A percentile compares a stretch with the other conserved stretches of the same genome.
Evolutionary conservation across 2,329 filamentous ascomycete species (phyloP).

Genomic region (Penicillium occitanis): DNA sequence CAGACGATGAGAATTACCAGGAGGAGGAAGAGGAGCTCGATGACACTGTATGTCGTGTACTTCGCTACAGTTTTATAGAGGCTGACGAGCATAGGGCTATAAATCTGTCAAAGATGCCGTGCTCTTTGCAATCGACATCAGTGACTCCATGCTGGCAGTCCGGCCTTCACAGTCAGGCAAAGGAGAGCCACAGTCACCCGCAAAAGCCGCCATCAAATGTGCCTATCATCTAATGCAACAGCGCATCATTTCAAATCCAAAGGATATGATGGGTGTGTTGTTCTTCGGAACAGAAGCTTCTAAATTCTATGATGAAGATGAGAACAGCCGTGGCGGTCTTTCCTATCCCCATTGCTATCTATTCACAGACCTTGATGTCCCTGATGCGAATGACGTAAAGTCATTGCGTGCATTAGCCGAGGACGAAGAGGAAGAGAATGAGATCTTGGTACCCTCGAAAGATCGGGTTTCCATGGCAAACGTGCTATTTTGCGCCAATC

Average conservation of each 20-base stretch:
- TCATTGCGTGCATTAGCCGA: conserved; percentile 72
- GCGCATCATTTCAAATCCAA: conserved; percentile 93
- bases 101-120: conserved; percentile 95
- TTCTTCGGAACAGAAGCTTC: conserved; percentile 87
- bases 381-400: conserved; percentile 83
- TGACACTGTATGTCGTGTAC: conserved; percentile 38
- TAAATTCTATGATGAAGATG: conserved; percentile 70
- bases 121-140: conserved; percentile 93
- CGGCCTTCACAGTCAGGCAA: conserved; percentile 68
- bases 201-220: conserved; percentile 84
- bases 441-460: conserved; percentile 67
- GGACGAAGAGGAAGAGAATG: conserved; percentile 68
- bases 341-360: conserved; percentile 91
- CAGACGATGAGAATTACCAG: conserved; percentile 43
- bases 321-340: conserved; percentile 55
- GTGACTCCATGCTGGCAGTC: conserved; percentile 74
- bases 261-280: conserved; percentile 94
- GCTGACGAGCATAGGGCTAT: conserved; percentile 62
- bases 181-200: conserved; percentile 72
- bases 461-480: conserved; percentile 79
- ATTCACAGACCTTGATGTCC: conserved; percentile 82
- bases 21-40: conserved; percentile 52
- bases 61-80: background rate
- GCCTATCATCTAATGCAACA: conserved; percentile 96
- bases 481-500: conserved; percentile 90